phyloP scores from a whole-genome alignment of 2,329 filamentous ascomycete species.

The Magnaporthiopsis rhizophila region DNA sequence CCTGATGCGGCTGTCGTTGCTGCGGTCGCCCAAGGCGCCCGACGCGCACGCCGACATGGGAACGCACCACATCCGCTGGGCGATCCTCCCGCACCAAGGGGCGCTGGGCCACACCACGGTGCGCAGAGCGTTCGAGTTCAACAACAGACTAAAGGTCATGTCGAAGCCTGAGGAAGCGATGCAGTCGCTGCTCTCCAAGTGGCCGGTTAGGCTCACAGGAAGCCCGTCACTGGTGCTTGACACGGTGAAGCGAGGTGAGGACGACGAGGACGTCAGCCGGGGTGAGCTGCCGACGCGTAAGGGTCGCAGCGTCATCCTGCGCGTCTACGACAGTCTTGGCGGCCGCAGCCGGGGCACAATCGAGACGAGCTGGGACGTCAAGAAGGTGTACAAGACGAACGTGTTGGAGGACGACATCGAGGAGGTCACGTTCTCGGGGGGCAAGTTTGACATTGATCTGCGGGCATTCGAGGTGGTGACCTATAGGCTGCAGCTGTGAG shows the following conservation, averaged over 20 bases:
- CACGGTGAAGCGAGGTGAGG: slow-evolving; percentile 86
- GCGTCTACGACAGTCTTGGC: slow-evolving; percentile 83
- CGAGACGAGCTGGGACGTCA: slow-evolving; percentile 59
- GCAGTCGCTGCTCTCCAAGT: slow-evolving; percentile 10
- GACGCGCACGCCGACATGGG: slow-evolving; percentile 65
- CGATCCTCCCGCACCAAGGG: slow-evolving; percentile 56
- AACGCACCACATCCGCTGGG: slow-evolving; percentile 56
- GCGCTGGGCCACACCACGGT: slow-evolving; percentile 48
- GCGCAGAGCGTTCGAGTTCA: slow-evolving; percentile 58
- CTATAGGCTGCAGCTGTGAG: slow-evolving; percentile 31
- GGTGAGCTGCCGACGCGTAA: slow-evolving; percentile 54
- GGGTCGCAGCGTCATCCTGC: slow-evolving; percentile 72
- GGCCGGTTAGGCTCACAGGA: slow-evolving; percentile 60
- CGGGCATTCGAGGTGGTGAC: slow-evolving; percentile 82
- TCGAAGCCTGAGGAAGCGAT: slow-evolving; percentile 11
- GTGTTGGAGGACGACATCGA: slow-evolving; percentile 80
- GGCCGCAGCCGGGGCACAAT: slow-evolving; percentile 66
- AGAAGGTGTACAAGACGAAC: slow-evolving; percentile 75
- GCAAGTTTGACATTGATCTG: slow-evolving; percentile 54
- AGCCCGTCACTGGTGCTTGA: slow-evolving; percentile 69
- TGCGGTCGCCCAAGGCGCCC: slow-evolving; percentile 59
- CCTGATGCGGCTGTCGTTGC: slow-evolving; percentile 58
- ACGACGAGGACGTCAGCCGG: slow-evolving; percentile 65
- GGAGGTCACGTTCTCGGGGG: slow-evolving; percentile 44
- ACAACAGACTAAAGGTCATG: slow-evolving; percentile 44